These are phyloP conservation scores for Kodamaea kaohsiungensis DNA, from an alignment of 805 yeast genomes.

Conservation along the genomic window DNA sequence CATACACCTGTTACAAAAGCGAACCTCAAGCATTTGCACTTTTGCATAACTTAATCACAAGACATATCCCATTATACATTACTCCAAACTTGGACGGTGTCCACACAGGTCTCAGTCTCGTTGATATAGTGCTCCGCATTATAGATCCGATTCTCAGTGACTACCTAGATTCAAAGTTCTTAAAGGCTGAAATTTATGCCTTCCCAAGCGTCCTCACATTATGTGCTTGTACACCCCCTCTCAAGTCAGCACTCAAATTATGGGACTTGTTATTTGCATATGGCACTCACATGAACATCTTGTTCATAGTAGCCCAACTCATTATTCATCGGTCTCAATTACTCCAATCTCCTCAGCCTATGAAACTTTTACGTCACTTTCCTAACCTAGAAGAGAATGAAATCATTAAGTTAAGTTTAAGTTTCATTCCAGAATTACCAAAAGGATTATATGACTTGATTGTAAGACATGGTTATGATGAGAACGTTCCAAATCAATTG, in stretches of 20 bases:
- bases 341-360: constrained; percentile 65
- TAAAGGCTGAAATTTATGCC: constrained; percentile 85
- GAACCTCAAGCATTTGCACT: constrained; percentile 86
- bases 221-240: constrained; percentile 86
- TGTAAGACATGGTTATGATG: constrained; percentile 63
- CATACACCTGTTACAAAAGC: constrained; percentile 64
- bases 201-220: constrained; percentile 81
- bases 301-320: constrained; percentile 82
- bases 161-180: constrained; percentile 58
- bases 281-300: constrained; percentile 84
- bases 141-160: constrained; percentile 72
- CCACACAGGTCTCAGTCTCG: constrained; percentile 68
- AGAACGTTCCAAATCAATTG: constrained; percentile 36
- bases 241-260: constrained; percentile 67
- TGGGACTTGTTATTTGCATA: constrained; percentile 94
- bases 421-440: constrained; percentile 77
- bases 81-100: constrained; percentile 80
- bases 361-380: constrained; percentile 69
- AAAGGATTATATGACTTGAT: constrained; percentile 61
- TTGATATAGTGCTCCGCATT: constrained; percentile 69
- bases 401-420: constrained; percentile 74
- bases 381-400: constrained; percentile 73
- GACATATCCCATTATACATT: constrained; percentile 75
- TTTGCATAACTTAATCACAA: constrained; percentile 59
- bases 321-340: constrained; percentile 65